Base-by-base conservation (phyloP, 2,329 filamentous ascomycete species). In the Hypomyces perniciosus region DNA sequence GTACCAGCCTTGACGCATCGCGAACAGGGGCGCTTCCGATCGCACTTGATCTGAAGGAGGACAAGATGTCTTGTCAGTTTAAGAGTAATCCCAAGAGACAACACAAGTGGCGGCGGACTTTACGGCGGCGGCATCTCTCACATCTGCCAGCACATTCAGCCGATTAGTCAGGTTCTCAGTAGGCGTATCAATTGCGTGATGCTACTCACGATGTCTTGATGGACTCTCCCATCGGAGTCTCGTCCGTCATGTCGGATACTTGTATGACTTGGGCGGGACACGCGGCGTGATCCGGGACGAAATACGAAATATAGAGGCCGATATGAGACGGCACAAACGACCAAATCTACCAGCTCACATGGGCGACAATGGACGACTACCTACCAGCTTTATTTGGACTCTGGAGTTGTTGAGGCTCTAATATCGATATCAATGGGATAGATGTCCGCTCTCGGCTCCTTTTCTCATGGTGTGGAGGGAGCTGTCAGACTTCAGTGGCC, bases 21-120 rank as follows among this genome's bases (percentile, higher is more conserved):
- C 31, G 70, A 71, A 57, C 77, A 80, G 9, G 77, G 77, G 10
- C 69, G 63, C 42, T 70, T 70, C 4, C 76, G 72, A 58, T 79
- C 73, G 59, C 77, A 80, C 65, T 77, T 80, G 35, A 80, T 73
- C 68, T 79, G 44, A 6, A 44, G 7, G 2, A 29, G 8, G 33
- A 7, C 27, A 34, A 6, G 13, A 29, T 26, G 12, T 27, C 28
- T 33, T 70, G 56, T 68, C 67, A 54, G 60, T 13, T 8, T 44
- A 46, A 9, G 26, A 38, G 27, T 20, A 35, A n/a, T 13, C 20
- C 31, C 8, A 44, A 35, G 28, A 34, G 8, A 13, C 8, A 13
- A 8, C 33, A 34, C n/a, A n/a, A 3, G 30, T 29, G 20, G 34
- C 4, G 12, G 8, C 59, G 43, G 42, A 73, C 72, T 65, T 73